These are phyloP conservation scores for Panicum hallii DNA, from an alignment of 202 grass and related monocot genomes.

Conservation along the genomic window DNA sequence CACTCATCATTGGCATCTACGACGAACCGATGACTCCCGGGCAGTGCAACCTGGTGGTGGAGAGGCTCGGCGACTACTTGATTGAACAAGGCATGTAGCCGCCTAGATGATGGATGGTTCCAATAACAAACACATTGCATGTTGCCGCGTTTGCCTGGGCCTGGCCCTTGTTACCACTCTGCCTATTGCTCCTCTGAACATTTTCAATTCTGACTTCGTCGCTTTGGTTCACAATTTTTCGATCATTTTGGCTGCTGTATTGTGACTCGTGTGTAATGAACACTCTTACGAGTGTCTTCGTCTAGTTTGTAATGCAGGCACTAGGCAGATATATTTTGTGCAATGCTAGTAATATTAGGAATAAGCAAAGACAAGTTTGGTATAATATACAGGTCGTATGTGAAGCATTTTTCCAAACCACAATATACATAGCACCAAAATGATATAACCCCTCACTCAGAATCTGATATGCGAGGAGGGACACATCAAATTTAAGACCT, in stretches of 20 bases:
- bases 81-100: conserved; percentile 3
- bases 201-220: neutral
- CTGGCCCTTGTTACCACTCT: neutral
- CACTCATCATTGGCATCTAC: conserved; percentile 28
- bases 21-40: conserved; percentile 19
- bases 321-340: neutral
- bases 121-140: neutral
- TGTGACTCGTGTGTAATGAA: neutral
- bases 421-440: too few relatives aligned
- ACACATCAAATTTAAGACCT: too few relatives aligned
- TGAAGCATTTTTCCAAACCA: too few relatives aligned
- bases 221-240: neutral
- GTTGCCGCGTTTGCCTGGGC: neutral
- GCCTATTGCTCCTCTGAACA: neutral
- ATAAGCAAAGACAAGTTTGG: neutral
- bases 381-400: too few relatives aligned
- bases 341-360: neutral
- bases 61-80: conserved; percentile 23
- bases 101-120: neutral
- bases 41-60: conserved; percentile 33
- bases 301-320: neutral
- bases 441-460: too few relatives aligned
- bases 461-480: too few relatives aligned
- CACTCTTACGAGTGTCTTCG: neutral
- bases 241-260: neutral